Conservation (phyloP, 106 monocot genomes). For the Gastrodia elata region DNA sequence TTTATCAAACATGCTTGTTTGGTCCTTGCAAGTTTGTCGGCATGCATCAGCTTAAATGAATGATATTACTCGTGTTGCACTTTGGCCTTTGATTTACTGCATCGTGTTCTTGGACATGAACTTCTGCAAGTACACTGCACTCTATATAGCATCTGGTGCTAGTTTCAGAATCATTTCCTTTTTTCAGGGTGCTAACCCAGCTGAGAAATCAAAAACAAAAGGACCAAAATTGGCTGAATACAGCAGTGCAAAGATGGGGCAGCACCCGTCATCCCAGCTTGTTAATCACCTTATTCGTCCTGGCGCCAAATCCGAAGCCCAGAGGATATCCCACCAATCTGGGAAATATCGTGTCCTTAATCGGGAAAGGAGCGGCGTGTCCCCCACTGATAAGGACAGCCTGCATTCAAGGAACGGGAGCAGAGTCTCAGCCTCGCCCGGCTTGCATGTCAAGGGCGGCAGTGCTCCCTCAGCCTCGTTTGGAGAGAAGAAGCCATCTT, state of each 20-base stretch:
- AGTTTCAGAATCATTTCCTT: neutral
- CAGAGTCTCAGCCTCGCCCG: slow-evolving; percentile 19
- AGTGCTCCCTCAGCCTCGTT: neutral
- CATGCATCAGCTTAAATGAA: neutral
- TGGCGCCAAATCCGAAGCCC: slow-evolving; percentile 32
- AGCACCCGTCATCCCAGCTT: slow-evolving; percentile 25
- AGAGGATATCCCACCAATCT: slow-evolving; percentile 42
- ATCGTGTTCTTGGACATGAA: neutral
- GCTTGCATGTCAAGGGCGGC: slow-evolving; percentile 13
- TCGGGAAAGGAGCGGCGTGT: slow-evolving; percentile 39
- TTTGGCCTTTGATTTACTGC: neutral
- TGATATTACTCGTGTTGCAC: neutral
- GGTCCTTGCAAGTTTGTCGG: no score
- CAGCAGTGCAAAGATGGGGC: slow-evolving; percentile 20
- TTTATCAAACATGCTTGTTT: no score
- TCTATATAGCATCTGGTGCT: neutral
- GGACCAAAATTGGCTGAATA: slow-evolving; percentile 29
- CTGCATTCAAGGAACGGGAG: slow-evolving; percentile 8
- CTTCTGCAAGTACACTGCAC: neutral
- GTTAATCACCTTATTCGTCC: slow-evolving; percentile 17
- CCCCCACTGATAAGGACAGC: slow-evolving; percentile 26
- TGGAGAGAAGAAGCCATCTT: slow-evolving; percentile 34
- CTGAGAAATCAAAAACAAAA: slow-evolving; percentile 54
- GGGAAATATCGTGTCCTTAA: slow-evolving; percentile 71
- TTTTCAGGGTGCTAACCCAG: slow-evolving; percentile 30